phyloP scores from a whole-genome alignment of 176 grass and related monocot species.

The Carex myosuroides region DNA sequence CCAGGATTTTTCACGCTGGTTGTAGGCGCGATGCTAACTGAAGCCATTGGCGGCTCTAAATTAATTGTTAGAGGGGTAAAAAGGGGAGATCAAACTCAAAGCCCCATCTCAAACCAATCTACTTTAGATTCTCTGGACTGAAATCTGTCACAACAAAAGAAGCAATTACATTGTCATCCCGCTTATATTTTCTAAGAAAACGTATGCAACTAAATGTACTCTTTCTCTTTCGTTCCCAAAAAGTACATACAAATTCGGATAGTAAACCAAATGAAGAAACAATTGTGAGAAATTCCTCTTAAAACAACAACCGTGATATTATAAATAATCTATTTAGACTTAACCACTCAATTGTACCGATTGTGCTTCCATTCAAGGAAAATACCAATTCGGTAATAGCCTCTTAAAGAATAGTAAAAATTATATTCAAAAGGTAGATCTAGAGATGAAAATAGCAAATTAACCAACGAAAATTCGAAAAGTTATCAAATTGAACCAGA shows the following conservation, averaged over 20 bases:
- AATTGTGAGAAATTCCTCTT: neutral
- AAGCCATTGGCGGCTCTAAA: conserved; percentile 33
- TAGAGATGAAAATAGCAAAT: conserved; percentile 16
- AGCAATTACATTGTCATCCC: neutral
- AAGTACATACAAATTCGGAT: neutral
- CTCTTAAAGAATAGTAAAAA: neutral
- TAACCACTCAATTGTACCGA: neutral
- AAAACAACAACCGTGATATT: neutral
- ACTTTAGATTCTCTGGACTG: neutral
- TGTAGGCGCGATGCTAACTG: conserved; percentile 26
- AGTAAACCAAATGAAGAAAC: neutral
- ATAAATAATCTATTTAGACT: neutral
- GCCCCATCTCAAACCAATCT: neutral
- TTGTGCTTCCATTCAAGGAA: neutral
- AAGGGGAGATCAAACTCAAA: neutral
- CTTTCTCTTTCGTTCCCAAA: neutral
- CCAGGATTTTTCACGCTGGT: conserved; percentile 35
- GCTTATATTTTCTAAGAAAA: neutral
- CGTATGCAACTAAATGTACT: neutral
- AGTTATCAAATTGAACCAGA: neutral
- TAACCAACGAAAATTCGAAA: neutral
- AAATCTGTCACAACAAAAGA: neutral
- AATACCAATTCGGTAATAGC: neutral
- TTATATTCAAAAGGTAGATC: conserved; percentile 14
- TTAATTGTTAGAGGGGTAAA: neutral